Evolutionary conservation across 371 early-diverging fungal species (phyloP), one percentile per base, ranked within the genome.

Genomic region (Funneliformis caledonium): DNA sequence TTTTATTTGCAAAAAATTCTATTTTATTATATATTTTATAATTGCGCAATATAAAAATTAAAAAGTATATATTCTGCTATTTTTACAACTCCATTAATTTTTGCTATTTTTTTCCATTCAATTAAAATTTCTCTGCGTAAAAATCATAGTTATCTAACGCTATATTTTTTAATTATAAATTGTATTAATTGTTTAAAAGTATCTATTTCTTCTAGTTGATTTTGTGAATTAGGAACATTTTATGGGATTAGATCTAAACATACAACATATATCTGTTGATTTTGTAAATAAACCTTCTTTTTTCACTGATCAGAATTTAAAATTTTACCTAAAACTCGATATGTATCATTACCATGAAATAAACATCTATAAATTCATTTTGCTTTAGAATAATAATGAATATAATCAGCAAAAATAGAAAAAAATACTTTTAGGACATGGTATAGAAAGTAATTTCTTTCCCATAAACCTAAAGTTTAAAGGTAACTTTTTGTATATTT

Each of bases 41-140:
- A 61, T 61, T 61, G 62, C 22, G 62, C 5, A 61, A 61, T 61
- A 22, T 61, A 61, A 61, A 61, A 61, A 61, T 61, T n/a, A 22
- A 61, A 61, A 61, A 22, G 31, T 61, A 61, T 61, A 61, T 61
- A 61, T 61, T 22, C 62, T 14, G 9, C 62, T 14, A 61, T 9
- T 22, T 31, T 22, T 61, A 61, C 9, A 61, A 7, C n/a, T 22
- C 31, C 31, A 61, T 61, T 31, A 61, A 61, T n/a, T n/a, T n/a
- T n/a, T n/a, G n/a, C 62, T 22, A 22, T 1, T 12, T 50, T 61
- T 61, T 61, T 61, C 62, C 62, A 61, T 61, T 61, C 22, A 22
- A 61, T 61, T 31, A 61, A 61, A 22, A 61, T 61, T 50, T 50
- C 37, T 37, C 37, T 37, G 2, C 37, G 37, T 37, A 37, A 37